Base-by-base conservation (phyloP, 768 basidiomycete species). In the Termitomyces sp. region DNA sequence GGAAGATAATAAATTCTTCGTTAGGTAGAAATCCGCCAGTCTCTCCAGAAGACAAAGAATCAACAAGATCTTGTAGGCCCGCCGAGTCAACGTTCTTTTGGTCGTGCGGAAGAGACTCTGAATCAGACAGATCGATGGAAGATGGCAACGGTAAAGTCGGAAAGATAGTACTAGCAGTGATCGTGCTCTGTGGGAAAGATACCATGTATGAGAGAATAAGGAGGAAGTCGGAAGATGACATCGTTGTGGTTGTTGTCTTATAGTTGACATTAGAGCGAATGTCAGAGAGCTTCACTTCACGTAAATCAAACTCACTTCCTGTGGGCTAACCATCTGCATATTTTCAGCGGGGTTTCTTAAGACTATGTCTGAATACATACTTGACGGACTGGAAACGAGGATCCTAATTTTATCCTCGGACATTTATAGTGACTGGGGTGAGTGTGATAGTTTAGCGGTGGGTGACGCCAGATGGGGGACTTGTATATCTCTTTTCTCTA, bases 11-110 rank as follows among this genome's bases (percentile, higher is more conserved):
- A 36, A 83, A 82, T 55, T 68, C 55, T 44, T 68, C 67, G 13
- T 67, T 53, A 47, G 54, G 56, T 55, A 62, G 50, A 40, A 66
- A 51, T 49, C 61, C 59, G 60, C 72, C 63, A 61, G 28, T 30
- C 16, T 16, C 28, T 9, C 71, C 88, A 83, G 73, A 85, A 82
- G 78, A 78, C 78, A 78, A 84, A 81, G 69, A 60, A 33, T 68
- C 66, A 51, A 69, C 65, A 49, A 69, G 59, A n/a, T 62, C 61
- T 57, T 64, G 67, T 40, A 55, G 68, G 70, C 88, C 32, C 10
- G 55, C 83, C 89, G 88, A 91, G 85, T 61, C 85, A 78, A 58
- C 44, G 47, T 67, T 65, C 63, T 69, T 18, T 41, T n/a, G 18
- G 40, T 41, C 0, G 6, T 41, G 12, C 16, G 40, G 40, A n/a